Conservation (phyloP, 2,329 filamentous ascomycete species). For the Colletotrichum sp. region DNA sequence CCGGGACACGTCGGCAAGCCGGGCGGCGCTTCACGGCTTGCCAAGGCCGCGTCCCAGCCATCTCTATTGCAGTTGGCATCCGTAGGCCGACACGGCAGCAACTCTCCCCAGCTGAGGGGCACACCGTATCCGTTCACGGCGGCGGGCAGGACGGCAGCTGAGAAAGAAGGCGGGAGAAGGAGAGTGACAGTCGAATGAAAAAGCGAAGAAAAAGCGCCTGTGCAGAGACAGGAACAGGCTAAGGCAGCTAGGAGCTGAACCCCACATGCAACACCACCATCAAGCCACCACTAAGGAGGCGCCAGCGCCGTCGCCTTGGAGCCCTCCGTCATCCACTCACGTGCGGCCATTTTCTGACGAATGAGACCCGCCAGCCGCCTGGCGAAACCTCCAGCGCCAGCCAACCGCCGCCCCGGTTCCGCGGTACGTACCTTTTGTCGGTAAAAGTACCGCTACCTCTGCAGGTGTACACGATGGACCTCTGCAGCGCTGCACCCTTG, state of each 20-base stretch:
- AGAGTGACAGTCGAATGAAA: neutral
- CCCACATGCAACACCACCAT: neutral
- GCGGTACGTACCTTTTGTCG: neutral
- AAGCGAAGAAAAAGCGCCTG: neutral
- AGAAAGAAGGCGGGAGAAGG: neutral
- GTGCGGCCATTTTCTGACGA: neutral
- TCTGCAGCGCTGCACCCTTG: neutral
- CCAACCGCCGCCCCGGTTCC: neutral
- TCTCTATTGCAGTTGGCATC: neutral
- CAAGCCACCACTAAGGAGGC: neutral
- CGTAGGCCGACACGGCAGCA: neutral
- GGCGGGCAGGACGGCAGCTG: neutral
- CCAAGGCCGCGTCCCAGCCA: neutral
- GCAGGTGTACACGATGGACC: neutral
- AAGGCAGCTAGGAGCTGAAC: neutral
- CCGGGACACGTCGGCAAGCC: neutral
- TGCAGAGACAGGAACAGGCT: neutral
- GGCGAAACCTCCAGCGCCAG: conserved; percentile 7
- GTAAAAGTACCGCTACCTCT: neutral
- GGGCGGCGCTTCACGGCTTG: neutral
- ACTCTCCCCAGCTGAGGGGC: neutral
- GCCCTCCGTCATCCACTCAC: conserved; percentile 4
- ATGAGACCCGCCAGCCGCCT: neutral
- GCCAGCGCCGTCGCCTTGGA: conserved; percentile 1
- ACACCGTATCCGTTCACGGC: neutral